Evolutionary conservation across 208 protist species (phyloP).

Genomic region (Crithidia brevicula): DNA sequence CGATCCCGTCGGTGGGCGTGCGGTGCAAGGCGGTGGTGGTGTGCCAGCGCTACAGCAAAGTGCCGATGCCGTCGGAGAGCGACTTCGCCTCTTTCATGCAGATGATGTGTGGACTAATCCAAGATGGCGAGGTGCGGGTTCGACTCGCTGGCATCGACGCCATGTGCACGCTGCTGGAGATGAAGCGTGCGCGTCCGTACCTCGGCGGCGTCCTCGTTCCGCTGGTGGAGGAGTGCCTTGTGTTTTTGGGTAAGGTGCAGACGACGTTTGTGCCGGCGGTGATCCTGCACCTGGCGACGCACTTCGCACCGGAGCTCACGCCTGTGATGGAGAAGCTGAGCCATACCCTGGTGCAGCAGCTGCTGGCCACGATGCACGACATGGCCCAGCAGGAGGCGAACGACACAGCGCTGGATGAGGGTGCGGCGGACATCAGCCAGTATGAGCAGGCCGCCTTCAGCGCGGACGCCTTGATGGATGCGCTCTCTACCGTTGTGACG

Average conservation of each 20-base stretch:
- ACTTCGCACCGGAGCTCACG: constrained; percentile 86
- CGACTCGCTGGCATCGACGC: constrained; percentile 81
- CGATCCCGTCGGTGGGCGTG: constrained; percentile 51
- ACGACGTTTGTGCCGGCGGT: constrained; percentile 85
- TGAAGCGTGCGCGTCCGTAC: constrained; percentile 73
- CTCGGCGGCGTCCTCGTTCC: constrained; percentile 70
- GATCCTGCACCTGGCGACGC: constrained; percentile 81
- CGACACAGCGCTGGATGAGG: constrained; percentile 10
- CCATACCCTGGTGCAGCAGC: constrained; percentile 74
- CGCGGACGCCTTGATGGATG: constrained; percentile 71
- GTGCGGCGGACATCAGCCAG: constrained; percentile 13
- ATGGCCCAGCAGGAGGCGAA: constrained; percentile 54
- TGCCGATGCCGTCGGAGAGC: constrained; percentile 64
- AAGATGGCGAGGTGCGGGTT: constrained; percentile 77
- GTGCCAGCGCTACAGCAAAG: constrained; percentile 87
- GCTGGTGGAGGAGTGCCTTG: constrained; percentile 85
- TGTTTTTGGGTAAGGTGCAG: constrained; percentile 81
- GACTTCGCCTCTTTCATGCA: constrained; percentile 83
- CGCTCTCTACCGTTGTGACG: constrained; percentile 76
- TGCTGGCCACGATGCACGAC: constrained; percentile 82
- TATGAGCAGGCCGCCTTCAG: constrained; percentile 77
- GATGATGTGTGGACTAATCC: constrained; percentile 68
- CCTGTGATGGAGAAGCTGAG: constrained; percentile 76
- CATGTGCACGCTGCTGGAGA: constrained; percentile 87
- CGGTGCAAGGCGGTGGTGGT: constrained; percentile 85